phyloP scores from a whole-genome alignment of 768 basidiomycete genomes.

The Dacryopinax primogenitus region DNA sequence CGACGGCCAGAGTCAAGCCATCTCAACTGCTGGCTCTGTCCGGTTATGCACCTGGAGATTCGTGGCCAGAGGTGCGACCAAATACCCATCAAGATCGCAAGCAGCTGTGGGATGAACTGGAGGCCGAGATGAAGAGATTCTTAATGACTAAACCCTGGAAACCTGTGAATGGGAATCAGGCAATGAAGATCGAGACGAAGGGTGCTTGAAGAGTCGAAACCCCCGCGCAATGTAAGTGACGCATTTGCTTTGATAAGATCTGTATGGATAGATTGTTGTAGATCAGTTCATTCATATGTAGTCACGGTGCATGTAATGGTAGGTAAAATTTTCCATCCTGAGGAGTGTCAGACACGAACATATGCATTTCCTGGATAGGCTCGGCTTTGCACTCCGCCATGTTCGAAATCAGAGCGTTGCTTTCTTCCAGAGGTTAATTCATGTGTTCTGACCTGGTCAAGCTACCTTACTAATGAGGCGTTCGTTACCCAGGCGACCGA shows the following conservation, averaged over 20 bases:
- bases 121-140: not conserved
- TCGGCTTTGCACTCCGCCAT: no score
- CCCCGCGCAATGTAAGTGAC: not conserved
- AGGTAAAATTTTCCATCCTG: no score
- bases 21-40: not conserved
- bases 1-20: not conserved
- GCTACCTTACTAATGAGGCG: no score
- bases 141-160: not conserved
- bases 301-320: no score
- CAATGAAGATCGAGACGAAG: not conserved
- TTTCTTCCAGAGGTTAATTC: no score
- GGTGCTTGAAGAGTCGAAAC: not conserved
- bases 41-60: not conserved
- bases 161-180: not conserved
- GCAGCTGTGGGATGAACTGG: not conserved
- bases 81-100: not conserved
- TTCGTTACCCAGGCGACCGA: no score
- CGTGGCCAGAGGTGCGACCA: not conserved
- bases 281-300: no score
- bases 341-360: no score
- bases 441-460: no score
- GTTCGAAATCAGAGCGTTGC: no score
- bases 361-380: no score
- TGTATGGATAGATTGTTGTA: not conserved
- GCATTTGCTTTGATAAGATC: not conserved